Conservation (phyloP, 192 early-diverging fungal genomes). For the Spinellus fusiger region DNA sequence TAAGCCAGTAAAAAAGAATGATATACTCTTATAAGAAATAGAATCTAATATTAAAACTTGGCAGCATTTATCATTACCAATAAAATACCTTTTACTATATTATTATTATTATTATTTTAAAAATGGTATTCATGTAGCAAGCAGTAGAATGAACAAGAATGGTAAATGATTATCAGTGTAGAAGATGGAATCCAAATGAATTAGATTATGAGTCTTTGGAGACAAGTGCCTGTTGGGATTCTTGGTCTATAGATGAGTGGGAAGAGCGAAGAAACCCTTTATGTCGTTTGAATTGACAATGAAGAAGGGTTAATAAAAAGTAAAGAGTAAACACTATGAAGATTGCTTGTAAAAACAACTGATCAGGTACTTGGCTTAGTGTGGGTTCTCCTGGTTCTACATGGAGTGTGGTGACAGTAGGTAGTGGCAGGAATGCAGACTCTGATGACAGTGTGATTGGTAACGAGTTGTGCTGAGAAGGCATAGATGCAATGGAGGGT, state of each 20-base stretch:
- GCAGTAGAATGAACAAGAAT: too few relatives aligned
- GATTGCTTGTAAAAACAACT: slow-evolving; percentile 7
- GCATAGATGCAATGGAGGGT: not conserved
- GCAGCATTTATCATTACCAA: too few relatives aligned
- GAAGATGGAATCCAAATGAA: too few relatives aligned
- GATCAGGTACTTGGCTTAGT: slow-evolving; percentile 2
- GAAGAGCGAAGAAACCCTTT: not conserved
- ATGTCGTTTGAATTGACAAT: not conserved
- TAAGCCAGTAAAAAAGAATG: too few relatives aligned
- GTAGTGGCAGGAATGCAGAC: too few relatives aligned
- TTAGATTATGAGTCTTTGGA: not conserved
- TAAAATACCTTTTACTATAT: too few relatives aligned
- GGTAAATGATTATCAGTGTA: too few relatives aligned
- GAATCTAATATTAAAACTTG: too few relatives aligned
- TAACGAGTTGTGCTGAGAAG: too few relatives aligned
- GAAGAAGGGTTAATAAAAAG: not conserved
- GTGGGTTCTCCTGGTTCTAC: not conserved
- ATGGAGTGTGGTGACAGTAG: not conserved
- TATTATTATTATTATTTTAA: too few relatives aligned
- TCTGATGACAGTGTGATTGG: not conserved
- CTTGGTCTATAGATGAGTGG: not conserved
- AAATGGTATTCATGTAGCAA: too few relatives aligned
- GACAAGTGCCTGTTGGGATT: not conserved
- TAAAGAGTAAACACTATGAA: slow-evolving; percentile 1
- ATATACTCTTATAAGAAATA: too few relatives aligned